Evolutionary conservation across 1,284 basidiomycete species (phyloP).

Genomic region (Sphagnurus paluster): DNA sequence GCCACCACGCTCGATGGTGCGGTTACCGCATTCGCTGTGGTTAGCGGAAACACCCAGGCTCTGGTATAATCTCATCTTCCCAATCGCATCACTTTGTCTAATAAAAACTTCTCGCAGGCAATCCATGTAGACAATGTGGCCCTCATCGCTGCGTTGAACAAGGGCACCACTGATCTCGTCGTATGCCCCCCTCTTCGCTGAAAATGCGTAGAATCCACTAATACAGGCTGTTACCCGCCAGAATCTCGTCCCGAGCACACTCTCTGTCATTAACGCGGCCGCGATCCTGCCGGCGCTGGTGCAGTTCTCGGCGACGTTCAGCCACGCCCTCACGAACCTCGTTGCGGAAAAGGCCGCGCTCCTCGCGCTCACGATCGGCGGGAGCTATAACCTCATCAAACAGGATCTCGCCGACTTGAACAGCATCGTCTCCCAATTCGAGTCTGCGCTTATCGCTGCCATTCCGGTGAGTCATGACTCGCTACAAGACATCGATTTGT

Average conservation of each 20-base stretch:
- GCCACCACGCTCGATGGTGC: slow-evolving; percentile 29
- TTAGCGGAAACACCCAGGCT: slow-evolving; percentile 28
- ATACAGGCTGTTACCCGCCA: not conserved
- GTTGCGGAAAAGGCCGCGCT: slow-evolving; percentile 29
- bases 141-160: slow-evolving; percentile 25
- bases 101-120: slow-evolving; percentile 15
- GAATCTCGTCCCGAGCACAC: slow-evolving; percentile 7
- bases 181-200: not conserved
- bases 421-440: slow-evolving; percentile 27
- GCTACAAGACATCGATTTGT: not conserved
- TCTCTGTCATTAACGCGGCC: slow-evolving; percentile 29
- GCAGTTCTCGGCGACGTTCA: slow-evolving; percentile 27
- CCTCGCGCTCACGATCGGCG: slow-evolving; percentile 29
- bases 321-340: slow-evolving; percentile 26
- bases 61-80: slow-evolving; percentile 22
- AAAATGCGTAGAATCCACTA: not conserved
- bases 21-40: slow-evolving; percentile 30
- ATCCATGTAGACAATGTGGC: slow-evolving; percentile 29
- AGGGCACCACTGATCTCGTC: slow-evolving; percentile 28
- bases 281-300: slow-evolving; percentile 27
- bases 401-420: slow-evolving; percentile 27
- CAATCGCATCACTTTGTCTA: not conserved
- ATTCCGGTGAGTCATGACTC: slow-evolving; percentile 26
- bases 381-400: slow-evolving; percentile 24
- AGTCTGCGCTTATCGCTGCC: slow-evolving; percentile 26